Percentiles rank a stretch among this genome's conserved stretches.
Evolutionary conservation across 176 grass and related monocot genomes (phyloP).

Genomic region (Aegilops longissima): DNA sequence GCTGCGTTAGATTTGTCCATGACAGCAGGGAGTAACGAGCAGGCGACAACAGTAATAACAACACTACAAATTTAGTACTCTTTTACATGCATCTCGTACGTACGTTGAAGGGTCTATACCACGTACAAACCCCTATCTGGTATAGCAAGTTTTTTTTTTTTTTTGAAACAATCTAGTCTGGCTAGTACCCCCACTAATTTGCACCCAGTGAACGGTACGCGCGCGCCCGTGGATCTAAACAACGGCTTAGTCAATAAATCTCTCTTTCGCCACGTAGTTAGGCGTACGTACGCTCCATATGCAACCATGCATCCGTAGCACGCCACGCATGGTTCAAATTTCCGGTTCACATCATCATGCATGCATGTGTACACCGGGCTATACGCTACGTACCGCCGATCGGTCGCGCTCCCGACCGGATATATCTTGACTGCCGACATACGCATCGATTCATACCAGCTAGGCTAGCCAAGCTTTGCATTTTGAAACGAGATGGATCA

Average conservation of each 20-base stretch:
- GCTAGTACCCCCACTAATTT: not conserved
- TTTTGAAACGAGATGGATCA: not conserved
- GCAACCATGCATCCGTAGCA: not conserved
- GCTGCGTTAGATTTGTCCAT: no score
- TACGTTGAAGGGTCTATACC: not conserved
- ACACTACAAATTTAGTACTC: not conserved
- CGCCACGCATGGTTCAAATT: conserved; percentile 27
- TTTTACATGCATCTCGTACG: not conserved
- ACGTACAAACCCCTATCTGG: not conserved
- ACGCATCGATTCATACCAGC: not conserved
- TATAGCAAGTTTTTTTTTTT: not conserved
- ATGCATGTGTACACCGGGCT: not conserved
- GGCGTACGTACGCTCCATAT: not conserved
- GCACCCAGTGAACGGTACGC: not conserved
- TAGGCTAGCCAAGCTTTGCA: no score
- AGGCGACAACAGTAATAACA: not conserved
- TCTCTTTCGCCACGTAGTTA: not conserved
- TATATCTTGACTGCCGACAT: not conserved
- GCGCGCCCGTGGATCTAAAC: not conserved
- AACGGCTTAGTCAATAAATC: not conserved
- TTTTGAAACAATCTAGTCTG: not conserved
- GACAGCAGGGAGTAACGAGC: no score
- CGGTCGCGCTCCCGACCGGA: not conserved
- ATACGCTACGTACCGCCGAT: not conserved
- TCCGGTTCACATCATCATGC: not conserved